Evolutionary conservation across 345 rosid genomes (phyloP).

Genomic region (Erodium maritimum): DNA sequence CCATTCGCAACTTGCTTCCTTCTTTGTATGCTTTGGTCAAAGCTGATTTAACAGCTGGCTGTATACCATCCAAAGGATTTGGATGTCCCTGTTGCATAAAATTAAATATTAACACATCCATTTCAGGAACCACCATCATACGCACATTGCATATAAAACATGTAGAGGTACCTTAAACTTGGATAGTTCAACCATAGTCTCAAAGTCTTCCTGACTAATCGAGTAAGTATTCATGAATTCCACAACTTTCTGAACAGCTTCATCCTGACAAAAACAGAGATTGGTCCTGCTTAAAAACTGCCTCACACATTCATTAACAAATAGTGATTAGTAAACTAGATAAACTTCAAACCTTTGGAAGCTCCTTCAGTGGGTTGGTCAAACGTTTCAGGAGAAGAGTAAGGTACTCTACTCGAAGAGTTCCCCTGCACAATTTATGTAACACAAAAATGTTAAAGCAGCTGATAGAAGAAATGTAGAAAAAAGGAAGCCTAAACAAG

Average conservation of each 20-base stretch:
- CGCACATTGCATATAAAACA: background rate
- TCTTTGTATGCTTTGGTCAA: conserved; percentile 79
- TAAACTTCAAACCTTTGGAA: conserved; percentile 57
- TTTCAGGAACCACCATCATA: background rate
- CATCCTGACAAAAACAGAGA: conserved; percentile 42
- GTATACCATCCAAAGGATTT: conserved; percentile 80
- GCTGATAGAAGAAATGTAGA: background rate
- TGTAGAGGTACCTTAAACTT: conserved; percentile 54
- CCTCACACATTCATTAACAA: background rate
- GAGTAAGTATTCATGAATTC: conserved; percentile 86
- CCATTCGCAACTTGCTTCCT: conserved; percentile 54
- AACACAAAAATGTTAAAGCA: conserved; percentile 3
- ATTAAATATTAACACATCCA: conserved; percentile 3
- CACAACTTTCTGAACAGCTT: conserved; percentile 78
- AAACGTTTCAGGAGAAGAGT: conserved; percentile 55
- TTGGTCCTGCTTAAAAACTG: background rate
- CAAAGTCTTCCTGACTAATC: conserved; percentile 78
- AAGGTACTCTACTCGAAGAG: conserved; percentile 69
- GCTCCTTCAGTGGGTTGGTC: conserved; percentile 60
- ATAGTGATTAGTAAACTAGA: conserved; percentile 3
- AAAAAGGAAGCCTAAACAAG: background rate
- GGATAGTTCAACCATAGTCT: conserved; percentile 61
- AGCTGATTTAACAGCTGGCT: conserved; percentile 76
- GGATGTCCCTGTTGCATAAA: conserved; percentile 46
- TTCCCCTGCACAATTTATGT: conserved; percentile 41